Evolutionary conservation across 78 protist genomes (phyloP).

Genomic region (Mastigamoeba balamuthi): DNA sequence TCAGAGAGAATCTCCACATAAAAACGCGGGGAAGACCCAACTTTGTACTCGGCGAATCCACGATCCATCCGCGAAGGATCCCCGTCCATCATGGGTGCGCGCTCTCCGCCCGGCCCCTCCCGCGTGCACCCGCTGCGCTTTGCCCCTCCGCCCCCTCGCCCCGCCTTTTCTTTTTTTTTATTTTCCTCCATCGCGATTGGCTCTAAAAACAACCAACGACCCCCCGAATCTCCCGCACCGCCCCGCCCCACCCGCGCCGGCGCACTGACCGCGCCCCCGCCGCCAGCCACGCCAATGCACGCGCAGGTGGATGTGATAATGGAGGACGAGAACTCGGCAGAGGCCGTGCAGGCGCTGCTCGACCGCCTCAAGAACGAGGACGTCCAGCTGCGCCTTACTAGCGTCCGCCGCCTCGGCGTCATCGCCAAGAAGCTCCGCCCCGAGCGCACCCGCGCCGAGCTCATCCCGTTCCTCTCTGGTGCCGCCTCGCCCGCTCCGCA

Average conservation of each 20-base stretch:
- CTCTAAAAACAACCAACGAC: neutral
- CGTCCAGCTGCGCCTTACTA: constrained; percentile 75
- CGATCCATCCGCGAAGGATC: too few species aligned
- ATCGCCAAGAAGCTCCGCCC: constrained; percentile 89
- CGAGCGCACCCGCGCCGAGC: constrained; percentile 86
- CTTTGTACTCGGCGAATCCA: too few species aligned
- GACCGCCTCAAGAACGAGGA: constrained; percentile 91
- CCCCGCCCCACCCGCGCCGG: neutral
- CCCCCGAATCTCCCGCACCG: neutral
- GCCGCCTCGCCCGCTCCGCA: too few species aligned
- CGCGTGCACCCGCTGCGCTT: too few species aligned
- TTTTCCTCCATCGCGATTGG: too few species aligned
- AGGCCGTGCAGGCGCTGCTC: constrained; percentile 70
- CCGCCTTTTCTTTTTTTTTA: too few species aligned
- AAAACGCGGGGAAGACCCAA: too few species aligned
- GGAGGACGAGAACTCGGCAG: neutral
- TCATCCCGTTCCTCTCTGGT: constrained; percentile 89
- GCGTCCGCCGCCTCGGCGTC: constrained; percentile 72
- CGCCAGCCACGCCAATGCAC: neutral
- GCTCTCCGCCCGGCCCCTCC: too few species aligned
- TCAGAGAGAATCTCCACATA: too few species aligned
- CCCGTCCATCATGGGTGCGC: too few species aligned
- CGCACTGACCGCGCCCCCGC: neutral
- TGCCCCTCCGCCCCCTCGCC: too few species aligned
- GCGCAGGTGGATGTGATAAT: neutral